Percentiles rank a stretch among this genome's conserved stretches.
phyloP scores from a whole-genome alignment of 805 yeast species.

The Metschnikowia kofuensis region DNA sequence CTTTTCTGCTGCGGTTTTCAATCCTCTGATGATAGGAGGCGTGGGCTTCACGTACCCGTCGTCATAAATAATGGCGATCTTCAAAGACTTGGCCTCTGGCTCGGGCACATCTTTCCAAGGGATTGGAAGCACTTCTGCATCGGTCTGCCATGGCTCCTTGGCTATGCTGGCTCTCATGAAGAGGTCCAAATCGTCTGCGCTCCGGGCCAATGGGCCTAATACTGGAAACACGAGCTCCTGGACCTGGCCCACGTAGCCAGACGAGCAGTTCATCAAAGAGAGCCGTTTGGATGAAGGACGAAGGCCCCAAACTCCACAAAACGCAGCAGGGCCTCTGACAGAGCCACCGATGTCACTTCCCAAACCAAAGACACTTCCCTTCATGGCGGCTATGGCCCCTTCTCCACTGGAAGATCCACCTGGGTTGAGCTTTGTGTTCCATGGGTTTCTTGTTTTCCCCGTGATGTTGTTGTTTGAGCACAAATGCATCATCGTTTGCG shows the following conservation, averaged over 20 bases:
- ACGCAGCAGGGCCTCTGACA: slow-evolving; percentile 19
- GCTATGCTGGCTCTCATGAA: slow-evolving; percentile 16
- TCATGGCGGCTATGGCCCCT: slow-evolving; percentile 19
- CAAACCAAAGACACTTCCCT: slow-evolving; percentile 18
- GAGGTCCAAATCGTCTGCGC: slow-evolving; percentile 18
- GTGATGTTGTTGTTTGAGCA: slow-evolving; percentile 19
- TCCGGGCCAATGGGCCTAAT: slow-evolving; percentile 17
- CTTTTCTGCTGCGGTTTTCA: slow-evolving; percentile 13
- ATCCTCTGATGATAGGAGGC: slow-evolving; percentile 18
- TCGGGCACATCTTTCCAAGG: slow-evolving; percentile 16
- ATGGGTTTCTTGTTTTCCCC: slow-evolving; percentile 18
- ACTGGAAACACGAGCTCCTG: slow-evolving; percentile 16
- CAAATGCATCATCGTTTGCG: slow-evolving; percentile 19
- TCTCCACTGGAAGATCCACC: slow-evolving; percentile 21
- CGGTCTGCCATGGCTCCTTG: slow-evolving; percentile 17
- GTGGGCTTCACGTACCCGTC: slow-evolving; percentile 20
- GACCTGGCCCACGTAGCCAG: slow-evolving; percentile 9
- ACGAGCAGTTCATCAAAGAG: slow-evolving; percentile 10
- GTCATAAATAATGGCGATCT: slow-evolving; percentile 16
- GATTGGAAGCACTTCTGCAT: slow-evolving; percentile 16
- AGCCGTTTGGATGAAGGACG: slow-evolving; percentile 17
- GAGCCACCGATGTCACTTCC: slow-evolving; percentile 21
- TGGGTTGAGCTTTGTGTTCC: slow-evolving; percentile 16
- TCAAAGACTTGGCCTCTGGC: slow-evolving; percentile 12
- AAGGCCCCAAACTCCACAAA: slow-evolving; percentile 20